These are phyloP conservation scores for Eimeria acervulina DNA, from an alignment of 169 alveolate genomes.

Conservation along the genomic window DNA sequence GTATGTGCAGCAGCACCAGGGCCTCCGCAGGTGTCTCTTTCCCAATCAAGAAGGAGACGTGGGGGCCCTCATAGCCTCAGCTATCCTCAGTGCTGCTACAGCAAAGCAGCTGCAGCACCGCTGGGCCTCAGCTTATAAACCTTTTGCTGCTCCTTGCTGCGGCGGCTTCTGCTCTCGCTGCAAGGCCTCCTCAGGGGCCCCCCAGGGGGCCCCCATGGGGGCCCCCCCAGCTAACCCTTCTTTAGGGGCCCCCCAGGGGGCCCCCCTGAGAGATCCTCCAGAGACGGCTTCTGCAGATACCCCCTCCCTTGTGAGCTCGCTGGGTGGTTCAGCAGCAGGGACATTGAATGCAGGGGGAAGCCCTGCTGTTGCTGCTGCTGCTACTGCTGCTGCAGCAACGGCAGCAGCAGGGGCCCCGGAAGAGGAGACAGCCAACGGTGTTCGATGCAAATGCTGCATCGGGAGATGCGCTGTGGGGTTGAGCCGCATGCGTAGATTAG, in stretches of 20 bases:
- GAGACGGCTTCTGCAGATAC: neutral
- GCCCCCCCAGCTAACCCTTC: too few relatives aligned
- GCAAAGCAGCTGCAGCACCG: neutral
- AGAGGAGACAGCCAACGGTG: neutral
- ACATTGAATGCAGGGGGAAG: neutral
- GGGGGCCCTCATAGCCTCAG: neutral
- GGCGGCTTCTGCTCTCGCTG: slow-evolving; percentile 10
- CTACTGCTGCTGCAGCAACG: neutral
- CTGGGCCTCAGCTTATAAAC: neutral
- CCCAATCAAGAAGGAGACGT: neutral
- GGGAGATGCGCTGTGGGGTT: neutral
- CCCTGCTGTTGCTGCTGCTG: neutral
- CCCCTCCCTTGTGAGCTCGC: too few relatives aligned
- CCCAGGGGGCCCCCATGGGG: neutral
- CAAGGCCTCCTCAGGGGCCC: slow-evolving; percentile 9
- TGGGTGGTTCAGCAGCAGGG: too few relatives aligned
- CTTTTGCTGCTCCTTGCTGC: neutral
- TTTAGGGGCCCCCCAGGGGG: too few relatives aligned
- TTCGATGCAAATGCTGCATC: neutral
- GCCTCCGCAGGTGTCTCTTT: neutral
- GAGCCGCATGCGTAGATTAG: neutral
- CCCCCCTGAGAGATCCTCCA: neutral
- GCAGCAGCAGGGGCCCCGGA: neutral
- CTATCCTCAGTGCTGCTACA: neutral
- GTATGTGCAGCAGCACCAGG: neutral